A percentile compares a stretch with the other conserved stretches of the same genome.
These are phyloP conservation scores for Trichodelitschia bisporula DNA, from an alignment of 495 filamentous ascomycete species.

Conservation along the genomic window DNA sequence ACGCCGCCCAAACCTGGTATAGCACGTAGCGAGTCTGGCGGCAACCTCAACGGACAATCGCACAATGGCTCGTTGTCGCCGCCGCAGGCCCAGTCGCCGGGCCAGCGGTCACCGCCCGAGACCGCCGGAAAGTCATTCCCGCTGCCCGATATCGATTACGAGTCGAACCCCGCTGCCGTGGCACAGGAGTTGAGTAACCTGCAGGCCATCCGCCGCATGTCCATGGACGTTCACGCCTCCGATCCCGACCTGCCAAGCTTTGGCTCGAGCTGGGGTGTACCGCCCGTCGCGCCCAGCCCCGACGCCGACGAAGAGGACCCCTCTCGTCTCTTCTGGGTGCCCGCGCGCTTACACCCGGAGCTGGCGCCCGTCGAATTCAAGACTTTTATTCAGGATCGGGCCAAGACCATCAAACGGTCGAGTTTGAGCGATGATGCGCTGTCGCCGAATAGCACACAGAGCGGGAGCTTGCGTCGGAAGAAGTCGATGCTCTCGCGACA, in stretches of 20 bases:
- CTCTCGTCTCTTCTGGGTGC: slow-evolving; percentile 83
- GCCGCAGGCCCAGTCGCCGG: slow-evolving; percentile 29
- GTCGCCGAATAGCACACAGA: slow-evolving; percentile 35
- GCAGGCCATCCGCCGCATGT: slow-evolving; percentile 87
- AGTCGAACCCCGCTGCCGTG: slow-evolving; percentile 72
- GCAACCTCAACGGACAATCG: slow-evolving; percentile 26
- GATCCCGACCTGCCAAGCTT: slow-evolving; percentile 88
- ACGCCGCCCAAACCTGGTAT: slow-evolving; percentile 2
- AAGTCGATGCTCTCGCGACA: slow-evolving; percentile 91
- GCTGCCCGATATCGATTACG: slow-evolving; percentile 77
- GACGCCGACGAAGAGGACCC: slow-evolving; percentile 71
- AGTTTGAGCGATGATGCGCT: slow-evolving; percentile 45
- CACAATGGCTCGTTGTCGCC: slow-evolving; percentile 35
- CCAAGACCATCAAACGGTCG: slow-evolving; percentile 65
- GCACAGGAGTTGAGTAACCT: slow-evolving; percentile 89
- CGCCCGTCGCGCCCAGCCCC: slow-evolving; percentile 41
- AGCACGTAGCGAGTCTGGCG: slow-evolving; percentile 20
- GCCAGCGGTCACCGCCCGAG: slow-evolving; percentile 34
- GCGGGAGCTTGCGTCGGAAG: slow-evolving; percentile 50
- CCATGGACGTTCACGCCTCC: slow-evolving; percentile 87
- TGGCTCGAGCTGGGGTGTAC: slow-evolving; percentile 32
- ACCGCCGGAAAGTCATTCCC: slow-evolving; percentile 56
- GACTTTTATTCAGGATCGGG: slow-evolving; percentile 78
- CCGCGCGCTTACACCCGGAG: slow-evolving; percentile 81
- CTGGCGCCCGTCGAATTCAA: slow-evolving; percentile 92